phyloP scores from a whole-genome alignment of 129 eudicot species.

The Helianthus tuberosus region DNA sequence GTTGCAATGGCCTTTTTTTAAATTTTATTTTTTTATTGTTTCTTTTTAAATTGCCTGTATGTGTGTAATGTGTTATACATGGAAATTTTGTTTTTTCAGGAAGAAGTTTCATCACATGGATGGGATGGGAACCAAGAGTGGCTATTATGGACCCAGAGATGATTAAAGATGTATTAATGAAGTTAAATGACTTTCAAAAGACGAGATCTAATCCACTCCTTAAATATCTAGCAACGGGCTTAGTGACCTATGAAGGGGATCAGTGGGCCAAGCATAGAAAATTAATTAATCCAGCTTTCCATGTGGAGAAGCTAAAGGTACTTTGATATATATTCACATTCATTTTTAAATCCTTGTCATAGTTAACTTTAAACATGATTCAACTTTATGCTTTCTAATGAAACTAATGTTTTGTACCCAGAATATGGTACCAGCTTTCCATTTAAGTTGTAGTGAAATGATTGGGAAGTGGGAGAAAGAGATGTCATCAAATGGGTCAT shows the following conservation, averaged over 20 bases:
- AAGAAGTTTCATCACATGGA: slow-evolving; percentile 34
- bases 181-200: slow-evolving; percentile 25
- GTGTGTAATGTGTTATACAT: no score
- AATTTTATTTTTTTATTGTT: no score
- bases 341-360: background rate
- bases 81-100: slow-evolving; percentile 15
- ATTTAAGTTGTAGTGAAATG: slow-evolving; percentile 31
- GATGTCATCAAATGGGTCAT: slow-evolving; percentile 25
- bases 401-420: background rate
- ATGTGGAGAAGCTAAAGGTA: slow-evolving; percentile 49
- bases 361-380: background rate
- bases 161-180: slow-evolving; percentile 30
- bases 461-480: slow-evolving; percentile 29
- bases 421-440: slow-evolving; percentile 38
- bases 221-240: slow-evolving; percentile 32
- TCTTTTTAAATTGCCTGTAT: background rate
- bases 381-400: background rate
- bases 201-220: slow-evolving; percentile 15
- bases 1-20: background rate
- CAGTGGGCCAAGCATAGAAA: slow-evolving; percentile 46
- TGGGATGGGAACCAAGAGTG: slow-evolving; percentile 36
- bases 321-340: background rate
- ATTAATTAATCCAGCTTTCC: slow-evolving; percentile 47
- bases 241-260: slow-evolving; percentile 40
- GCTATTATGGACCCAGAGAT: slow-evolving; percentile 31